Base-by-base conservation (phyloP, 1,284 basidiomycete genomes). In the Moesziomyces parantarcticus region DNA sequence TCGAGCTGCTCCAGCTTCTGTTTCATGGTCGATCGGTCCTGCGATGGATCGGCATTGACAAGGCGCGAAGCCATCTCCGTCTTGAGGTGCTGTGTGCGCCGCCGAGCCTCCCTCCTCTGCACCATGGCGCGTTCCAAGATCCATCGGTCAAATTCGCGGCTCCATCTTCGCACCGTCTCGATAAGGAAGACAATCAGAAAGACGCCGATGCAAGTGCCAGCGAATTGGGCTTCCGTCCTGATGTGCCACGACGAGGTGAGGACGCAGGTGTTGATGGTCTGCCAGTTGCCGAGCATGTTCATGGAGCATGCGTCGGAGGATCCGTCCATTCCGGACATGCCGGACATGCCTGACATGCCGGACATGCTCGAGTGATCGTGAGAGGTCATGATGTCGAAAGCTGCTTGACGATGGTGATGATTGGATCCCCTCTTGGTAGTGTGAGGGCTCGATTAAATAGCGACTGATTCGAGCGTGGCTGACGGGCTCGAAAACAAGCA, bases 201-300 rank as follows among this genome's bases (percentile, higher is more conserved):
- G 20, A 81, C 67, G 20, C 79, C 79, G 43, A 80, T 74, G 66
- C 79, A 81, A 6, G 78, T 72, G 20, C 78, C 79, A 20, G 70
- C 79, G 41, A 81, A 78, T 45, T 76, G 69, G 5, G 66, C 79
- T 22, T 59, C 42, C 3, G 66, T 75, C 21, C 41, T 50, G 46
- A 78, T 68, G 55, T 69, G 72, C 79, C 79, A 81, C 16, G 75
- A 76, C 3, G 72, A 68, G 22, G 78, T 71, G 49, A 81, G 71
- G 13, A 81, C 58, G 40, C 79, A 75, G 14, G 65, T 70, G 56
- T 63, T 61, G 57, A 70, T 69, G 36, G 67, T 70, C 26, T 75
- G 66, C 72, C 72, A 75, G 53, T 75, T 75, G 51, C 72, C 72
- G 25, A 75, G 67, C 72, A 75, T 75, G 50, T 42, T 55, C 72